A percentile compares a stretch with the other conserved stretches of the same genome.
phyloP scores from a whole-genome alignment of 2,329 filamentous ascomycete genomes.

The Pyrenochaeta sp. region DNA sequence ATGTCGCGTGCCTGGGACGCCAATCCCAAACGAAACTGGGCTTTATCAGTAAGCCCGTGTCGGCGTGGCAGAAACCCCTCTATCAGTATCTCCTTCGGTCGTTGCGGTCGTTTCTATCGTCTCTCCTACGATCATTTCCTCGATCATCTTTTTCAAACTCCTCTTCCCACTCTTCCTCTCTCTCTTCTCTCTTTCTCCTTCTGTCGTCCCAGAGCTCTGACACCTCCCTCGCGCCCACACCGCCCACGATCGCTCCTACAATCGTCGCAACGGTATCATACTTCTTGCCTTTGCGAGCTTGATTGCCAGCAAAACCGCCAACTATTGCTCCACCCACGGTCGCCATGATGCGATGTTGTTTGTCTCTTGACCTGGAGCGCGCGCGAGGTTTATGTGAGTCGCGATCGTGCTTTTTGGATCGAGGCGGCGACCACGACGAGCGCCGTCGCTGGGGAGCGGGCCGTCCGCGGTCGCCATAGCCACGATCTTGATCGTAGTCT shows the following conservation, averaged over 20 bases:
- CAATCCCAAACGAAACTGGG: background rate
- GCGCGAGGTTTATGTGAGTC: conserved; percentile 21
- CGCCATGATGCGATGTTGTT: conserved; percentile 32
- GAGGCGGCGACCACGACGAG: conserved; percentile 42
- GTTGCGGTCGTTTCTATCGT: conserved; percentile 5
- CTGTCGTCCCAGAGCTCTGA: conserved; percentile 35
- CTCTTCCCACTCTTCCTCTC: conserved; percentile 14
- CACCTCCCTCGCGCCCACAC: conserved; percentile 39
- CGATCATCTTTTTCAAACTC: conserved; percentile 26
- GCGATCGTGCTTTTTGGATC: conserved; percentile 21
- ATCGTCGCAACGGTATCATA: conserved; percentile 42
- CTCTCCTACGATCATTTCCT: conserved; percentile 15
- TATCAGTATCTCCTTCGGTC: conserved; percentile 5
- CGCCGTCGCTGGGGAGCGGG: conserved; percentile 30
- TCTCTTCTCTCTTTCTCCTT: conserved; percentile 12
- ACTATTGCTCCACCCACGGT: conserved; percentile 45
- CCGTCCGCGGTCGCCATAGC: conserved; percentile 18
- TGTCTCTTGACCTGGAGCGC: conserved; percentile 31
- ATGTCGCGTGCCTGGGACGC: background rate
- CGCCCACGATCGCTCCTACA: conserved; percentile 46
- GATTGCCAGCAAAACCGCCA: conserved; percentile 42
- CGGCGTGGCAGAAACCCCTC: background rate
- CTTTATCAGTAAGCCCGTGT: conserved; percentile 4
- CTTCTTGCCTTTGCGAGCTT: conserved; percentile 34
- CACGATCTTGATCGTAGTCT: conserved; percentile 15